Evolutionary conservation across 164 flowering plant species (phyloP).

Genomic region (Nymphaea thermarum): DNA sequence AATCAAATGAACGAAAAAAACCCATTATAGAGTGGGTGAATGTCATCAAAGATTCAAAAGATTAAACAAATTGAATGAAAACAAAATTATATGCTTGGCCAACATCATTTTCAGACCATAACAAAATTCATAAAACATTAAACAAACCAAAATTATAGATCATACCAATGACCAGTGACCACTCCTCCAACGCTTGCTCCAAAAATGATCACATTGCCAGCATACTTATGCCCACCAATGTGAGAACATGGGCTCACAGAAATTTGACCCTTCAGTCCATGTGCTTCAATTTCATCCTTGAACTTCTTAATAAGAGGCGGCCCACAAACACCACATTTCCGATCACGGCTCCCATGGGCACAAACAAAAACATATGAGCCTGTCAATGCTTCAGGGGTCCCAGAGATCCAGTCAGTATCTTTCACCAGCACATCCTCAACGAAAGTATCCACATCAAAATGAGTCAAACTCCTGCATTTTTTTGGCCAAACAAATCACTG

Average conservation of each 20-base stretch:
- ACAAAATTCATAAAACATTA: background rate
- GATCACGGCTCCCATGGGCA: constrained; percentile 76
- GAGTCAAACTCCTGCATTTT: constrained; percentile 51
- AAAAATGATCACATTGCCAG: constrained; percentile 78
- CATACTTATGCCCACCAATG: constrained; percentile 93
- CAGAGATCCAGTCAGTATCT: constrained; percentile 50
- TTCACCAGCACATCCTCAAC: constrained; percentile 77
- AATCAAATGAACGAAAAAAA: too few species aligned
- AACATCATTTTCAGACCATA: too few species aligned
- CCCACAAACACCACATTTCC: constrained; percentile 96
- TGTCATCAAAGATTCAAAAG: too few species aligned
- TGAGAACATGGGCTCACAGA: constrained; percentile 81
- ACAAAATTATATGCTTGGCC: too few species aligned
- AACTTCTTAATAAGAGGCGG: constrained; percentile 69
- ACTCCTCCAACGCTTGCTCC: constrained; percentile 48
- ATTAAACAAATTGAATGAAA: too few species aligned
- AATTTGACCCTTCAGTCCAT: constrained; percentile 43
- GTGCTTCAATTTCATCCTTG: constrained; percentile 46
- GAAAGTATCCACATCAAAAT: constrained; percentile 54
- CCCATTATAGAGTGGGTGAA: too few species aligned
- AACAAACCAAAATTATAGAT: background rate
- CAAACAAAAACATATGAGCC: constrained; percentile 85
- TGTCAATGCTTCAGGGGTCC: constrained; percentile 35
- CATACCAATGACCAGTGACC: constrained; percentile 73
- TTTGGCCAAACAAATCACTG: background rate